Evolutionary conservation across 148 eudicot genomes (phyloP).

Genomic region (Chenopodium suecicum): DNA sequence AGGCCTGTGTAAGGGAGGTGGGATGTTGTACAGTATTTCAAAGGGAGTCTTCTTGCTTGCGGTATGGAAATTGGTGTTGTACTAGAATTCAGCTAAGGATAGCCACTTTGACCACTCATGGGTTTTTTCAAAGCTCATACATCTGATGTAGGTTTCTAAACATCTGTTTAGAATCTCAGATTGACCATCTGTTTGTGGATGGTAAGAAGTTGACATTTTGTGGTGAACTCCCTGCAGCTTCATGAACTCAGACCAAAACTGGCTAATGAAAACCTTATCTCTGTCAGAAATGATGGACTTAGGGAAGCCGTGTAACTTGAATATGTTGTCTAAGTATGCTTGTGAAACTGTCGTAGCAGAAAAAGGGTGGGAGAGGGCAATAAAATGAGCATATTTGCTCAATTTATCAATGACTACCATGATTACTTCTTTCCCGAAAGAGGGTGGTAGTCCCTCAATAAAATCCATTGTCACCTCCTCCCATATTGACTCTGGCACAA

Average conservation of each 20-base stretch:
- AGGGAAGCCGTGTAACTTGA: not conserved
- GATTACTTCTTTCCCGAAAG: not conserved
- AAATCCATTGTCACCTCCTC: not conserved
- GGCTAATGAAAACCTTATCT: not conserved
- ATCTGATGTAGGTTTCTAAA: slow-evolving; percentile 1
- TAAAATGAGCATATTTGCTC: not conserved
- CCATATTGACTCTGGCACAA: not conserved
- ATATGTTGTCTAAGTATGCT: not conserved
- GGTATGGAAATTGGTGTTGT: not conserved
- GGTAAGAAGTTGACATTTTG: not conserved
- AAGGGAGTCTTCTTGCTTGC: not conserved
- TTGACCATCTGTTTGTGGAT: not conserved
- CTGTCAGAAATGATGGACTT: not conserved
- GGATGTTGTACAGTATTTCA: not conserved
- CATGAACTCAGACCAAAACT: slow-evolving; percentile 7
- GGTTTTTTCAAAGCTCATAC: not conserved
- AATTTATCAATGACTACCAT: slow-evolving; percentile 8
- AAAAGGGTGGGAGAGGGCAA: not conserved
- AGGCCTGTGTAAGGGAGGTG: not conserved
- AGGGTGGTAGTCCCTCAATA: not conserved
- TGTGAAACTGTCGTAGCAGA: not conserved
- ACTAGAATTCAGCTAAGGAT: slow-evolving; percentile 1
- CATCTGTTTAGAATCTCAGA: not conserved
- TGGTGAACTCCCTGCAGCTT: not conserved
- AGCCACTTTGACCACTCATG: slow-evolving; percentile 4